phyloP scores from a whole-genome alignment of 441 rosid species.

The Isatis lusitanica region DNA sequence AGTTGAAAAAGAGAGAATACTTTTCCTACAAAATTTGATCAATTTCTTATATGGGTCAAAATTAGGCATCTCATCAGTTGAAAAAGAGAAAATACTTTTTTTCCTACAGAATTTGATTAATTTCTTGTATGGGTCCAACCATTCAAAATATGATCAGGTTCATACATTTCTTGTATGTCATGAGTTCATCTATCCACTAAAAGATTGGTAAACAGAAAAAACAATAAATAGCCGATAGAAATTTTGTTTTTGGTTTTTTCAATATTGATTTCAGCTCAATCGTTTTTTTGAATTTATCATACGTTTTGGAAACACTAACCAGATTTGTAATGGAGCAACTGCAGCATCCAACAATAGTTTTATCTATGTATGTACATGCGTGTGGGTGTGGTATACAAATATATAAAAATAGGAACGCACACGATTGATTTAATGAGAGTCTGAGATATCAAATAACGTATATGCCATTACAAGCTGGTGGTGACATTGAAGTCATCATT shows the following conservation, averaged over 20 bases:
- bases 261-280: no score
- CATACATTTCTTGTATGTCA: not conserved
- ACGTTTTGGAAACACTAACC: not conserved
- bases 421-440: conserved; percentile 21
- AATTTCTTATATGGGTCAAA: conserved; percentile 22
- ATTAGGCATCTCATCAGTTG: not conserved
- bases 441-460: conserved; percentile 32
- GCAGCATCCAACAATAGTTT: not conserved
- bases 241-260: no score
- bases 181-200: not conserved
- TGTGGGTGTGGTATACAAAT: not conserved
- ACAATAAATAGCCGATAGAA: not conserved
- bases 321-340: not conserved
- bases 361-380: not conserved
- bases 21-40: conserved; percentile 15
- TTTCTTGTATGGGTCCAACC: conserved; percentile 25
- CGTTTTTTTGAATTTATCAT: not conserved
- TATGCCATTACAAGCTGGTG: conserved; percentile 30
- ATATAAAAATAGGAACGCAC: not conserved
- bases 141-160: not conserved
- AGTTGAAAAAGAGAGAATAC: conserved; percentile 12
- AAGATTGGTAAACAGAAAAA: not conserved
- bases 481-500: conserved; percentile 41
- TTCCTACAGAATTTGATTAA: conserved; percentile 11
- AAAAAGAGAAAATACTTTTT: conserved; percentile 20